phyloP scores from a whole-genome alignment of 2,329 filamentous ascomycete species.

The Erysiphe neolycopersici region DNA sequence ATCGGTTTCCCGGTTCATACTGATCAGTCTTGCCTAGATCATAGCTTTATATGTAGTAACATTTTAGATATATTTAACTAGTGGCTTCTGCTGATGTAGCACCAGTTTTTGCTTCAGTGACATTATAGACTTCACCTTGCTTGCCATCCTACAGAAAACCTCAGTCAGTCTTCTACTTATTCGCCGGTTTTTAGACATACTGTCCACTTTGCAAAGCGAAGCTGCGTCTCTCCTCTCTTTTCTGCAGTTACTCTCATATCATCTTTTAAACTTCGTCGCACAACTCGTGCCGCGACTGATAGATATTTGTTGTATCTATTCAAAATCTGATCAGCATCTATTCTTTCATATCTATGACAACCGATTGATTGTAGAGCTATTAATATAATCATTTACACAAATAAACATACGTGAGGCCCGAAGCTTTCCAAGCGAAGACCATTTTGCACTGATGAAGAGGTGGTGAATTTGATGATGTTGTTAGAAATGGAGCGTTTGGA shows the following conservation, averaged over 20 bases:
- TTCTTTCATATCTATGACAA: not conserved
- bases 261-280: conserved; percentile 94
- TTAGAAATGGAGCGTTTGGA: no score
- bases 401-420: conserved; percentile 39
- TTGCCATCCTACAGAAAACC: conserved; percentile 53
- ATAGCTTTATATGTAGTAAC: no score
- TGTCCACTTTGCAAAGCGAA: conserved; percentile 86
- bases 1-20: no score
- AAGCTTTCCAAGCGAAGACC: conserved; percentile 95
- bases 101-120: conserved; percentile 28
- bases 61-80: no score
- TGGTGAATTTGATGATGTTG: no score
- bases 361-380: not conserved
- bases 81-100: not conserved
- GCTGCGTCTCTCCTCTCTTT: conserved; percentile 67
- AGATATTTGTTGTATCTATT: conserved; percentile 99
- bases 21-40: no score
- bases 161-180: not conserved
- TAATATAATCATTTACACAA: not conserved
- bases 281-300: conserved; percentile 73
- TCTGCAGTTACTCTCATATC: conserved; percentile 69
- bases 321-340: conserved; percentile 14
- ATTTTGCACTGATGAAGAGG: conserved; percentile 21
- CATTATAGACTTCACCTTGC: conserved; percentile 59
- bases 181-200: conserved; percentile 26